A percentile compares a stretch with the other conserved stretches of the same genome.
These are phyloP conservation scores for Paecilomyces formosus DNA, from an alignment of 2,329 filamentous ascomycete genomes.

Conservation along the genomic window DNA sequence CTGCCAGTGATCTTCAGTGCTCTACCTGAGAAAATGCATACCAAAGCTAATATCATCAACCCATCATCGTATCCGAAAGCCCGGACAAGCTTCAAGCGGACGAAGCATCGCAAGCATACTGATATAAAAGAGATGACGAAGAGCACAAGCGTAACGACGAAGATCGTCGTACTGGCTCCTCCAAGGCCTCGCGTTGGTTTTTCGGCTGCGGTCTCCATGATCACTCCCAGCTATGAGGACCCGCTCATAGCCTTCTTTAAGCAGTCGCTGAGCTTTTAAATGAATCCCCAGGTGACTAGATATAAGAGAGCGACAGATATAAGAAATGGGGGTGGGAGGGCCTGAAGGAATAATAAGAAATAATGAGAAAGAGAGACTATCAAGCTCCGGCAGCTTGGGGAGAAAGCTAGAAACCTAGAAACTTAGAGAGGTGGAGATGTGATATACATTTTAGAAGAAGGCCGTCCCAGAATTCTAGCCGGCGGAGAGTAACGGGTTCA, in stretches of 20 bases:
- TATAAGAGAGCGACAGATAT: not conserved
- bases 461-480: not conserved
- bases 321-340: not conserved
- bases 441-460: not conserved
- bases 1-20: not conserved
- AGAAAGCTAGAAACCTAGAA: not conserved
- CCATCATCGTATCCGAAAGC: constrained; percentile 32
- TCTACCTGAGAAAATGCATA: constrained; percentile 10
- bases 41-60: constrained; percentile 29
- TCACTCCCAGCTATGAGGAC: not conserved
- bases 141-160: constrained; percentile 24
- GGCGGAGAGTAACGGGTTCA: not conserved
- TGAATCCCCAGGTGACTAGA: not conserved
- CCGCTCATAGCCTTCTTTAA: not conserved
- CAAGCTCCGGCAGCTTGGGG: not conserved
- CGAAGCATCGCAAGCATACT: constrained; percentile 29
- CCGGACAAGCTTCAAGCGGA: constrained; percentile 24
- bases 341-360: not conserved
- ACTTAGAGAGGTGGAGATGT: not conserved
- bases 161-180: constrained; percentile 25
- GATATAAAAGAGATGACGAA: constrained; percentile 23
- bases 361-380: not conserved
- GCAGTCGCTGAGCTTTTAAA: not conserved
- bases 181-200: constrained; percentile 9
- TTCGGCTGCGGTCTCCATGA: not conserved